These are phyloP conservation scores for Lagerstroemia speciosa DNA, from an alignment of 345 rosid genomes.

Conservation along the genomic window DNA sequence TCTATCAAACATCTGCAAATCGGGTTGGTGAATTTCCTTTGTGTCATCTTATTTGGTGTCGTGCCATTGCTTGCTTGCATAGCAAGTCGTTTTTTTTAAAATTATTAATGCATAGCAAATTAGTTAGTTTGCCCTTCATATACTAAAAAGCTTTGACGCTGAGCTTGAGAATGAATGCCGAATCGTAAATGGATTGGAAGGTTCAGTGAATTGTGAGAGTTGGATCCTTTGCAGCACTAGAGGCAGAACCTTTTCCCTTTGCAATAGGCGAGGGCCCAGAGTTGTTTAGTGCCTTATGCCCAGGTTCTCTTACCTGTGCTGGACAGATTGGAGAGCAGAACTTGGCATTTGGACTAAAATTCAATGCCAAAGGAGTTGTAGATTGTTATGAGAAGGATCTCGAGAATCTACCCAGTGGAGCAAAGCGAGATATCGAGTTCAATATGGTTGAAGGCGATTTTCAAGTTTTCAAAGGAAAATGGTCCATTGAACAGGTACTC, in stretches of 20 bases:
- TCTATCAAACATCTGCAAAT: neutral
- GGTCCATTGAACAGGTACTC: constrained; percentile 85
- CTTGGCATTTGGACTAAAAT: constrained; percentile 67
- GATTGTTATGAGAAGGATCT: constrained; percentile 88
- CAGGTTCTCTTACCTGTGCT: constrained; percentile 6
- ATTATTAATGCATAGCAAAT: neutral
- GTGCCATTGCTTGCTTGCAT: neutral
- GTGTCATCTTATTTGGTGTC: neutral
- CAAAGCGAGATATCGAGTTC: constrained; percentile 75
- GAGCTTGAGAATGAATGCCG: neutral
- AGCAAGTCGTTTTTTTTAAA: too few species aligned
- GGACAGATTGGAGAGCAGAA: constrained; percentile 75
- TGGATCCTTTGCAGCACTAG: neutral
- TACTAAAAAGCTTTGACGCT: too few species aligned
- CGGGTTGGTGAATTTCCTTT: neutral
- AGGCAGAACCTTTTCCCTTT: neutral
- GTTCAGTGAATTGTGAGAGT: neutral
- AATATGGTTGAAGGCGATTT: constrained; percentile 94
- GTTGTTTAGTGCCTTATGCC: neutral
- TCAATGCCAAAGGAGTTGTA: constrained; percentile 73
- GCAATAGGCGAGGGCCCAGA: too few species aligned
- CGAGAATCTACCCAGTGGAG: constrained; percentile 41
- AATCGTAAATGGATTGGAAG: neutral
- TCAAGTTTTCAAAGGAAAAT: constrained; percentile 74
- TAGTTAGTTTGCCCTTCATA: too few species aligned